Base-by-base conservation (phyloP, 192 early-diverging fungal genomes). In the Coemansia sp. region DNA sequence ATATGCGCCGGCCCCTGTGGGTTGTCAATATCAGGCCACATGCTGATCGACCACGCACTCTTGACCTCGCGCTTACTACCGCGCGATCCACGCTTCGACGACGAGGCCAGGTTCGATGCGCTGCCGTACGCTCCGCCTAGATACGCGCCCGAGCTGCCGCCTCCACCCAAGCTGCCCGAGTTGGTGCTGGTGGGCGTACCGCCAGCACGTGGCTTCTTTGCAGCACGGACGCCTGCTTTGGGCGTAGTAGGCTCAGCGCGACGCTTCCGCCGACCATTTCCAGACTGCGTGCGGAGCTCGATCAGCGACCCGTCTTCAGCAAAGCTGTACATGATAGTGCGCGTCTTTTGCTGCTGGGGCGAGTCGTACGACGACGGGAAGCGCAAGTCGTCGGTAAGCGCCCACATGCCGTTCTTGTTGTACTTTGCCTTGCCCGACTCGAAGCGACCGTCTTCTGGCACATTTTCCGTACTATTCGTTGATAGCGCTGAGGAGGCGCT, bases 21-120 rank as follows among this genome's bases (percentile, higher is more conserved):
- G 60, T 92, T 92, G 67, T 89, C 86, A 17, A 90, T 75, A 66
- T 92, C 91, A 41, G 89, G 89, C 80, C 89, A 92, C 72, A 92
- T 77, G 59, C 64, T 64, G 66, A 85, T 82, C 19, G 73, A 69
- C 79, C 79, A 82, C 5, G 67, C 32, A 61, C 63, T 75, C n/a
- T 72, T 69, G 12, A 65, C 17, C 63, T 75, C 82, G 78, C 84
- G 74, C 63, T 68, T 75, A 19, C 46, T 48, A 23, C 74, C 70
- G 19, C 70, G 68, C 39, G 58, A 34, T 17, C 64, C 72, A 27
- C 80, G 75, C 61, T 73, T 74, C 1, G 71, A 66, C 36, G 29
- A 66, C 36, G 29, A 25, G 37, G 59, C 76, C 17, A 60, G 31
- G 31, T 51, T 51, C 19, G 59, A 38, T 21, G 62, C 15, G 27